These are phyloP conservation scores for Tetrahymena thermophila DNA, from an alignment of 73 alveolate genomes.

Conservation along the genomic window DNA sequence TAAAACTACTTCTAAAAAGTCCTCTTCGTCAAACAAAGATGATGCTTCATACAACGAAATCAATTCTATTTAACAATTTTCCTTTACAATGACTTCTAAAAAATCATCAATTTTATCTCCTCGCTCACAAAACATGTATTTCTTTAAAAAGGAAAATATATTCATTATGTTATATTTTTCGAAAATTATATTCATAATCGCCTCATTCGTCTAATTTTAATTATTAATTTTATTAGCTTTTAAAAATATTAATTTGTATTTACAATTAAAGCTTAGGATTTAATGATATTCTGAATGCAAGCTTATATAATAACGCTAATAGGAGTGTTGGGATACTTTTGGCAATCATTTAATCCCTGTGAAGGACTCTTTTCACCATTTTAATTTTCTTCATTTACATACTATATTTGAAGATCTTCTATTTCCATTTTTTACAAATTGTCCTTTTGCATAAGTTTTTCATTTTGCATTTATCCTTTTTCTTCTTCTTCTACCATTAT, in stretches of 20 bases:
- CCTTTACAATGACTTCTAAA: not conserved
- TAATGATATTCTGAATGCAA: not conserved
- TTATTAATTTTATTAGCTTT: not conserved
- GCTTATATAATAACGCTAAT: not conserved
- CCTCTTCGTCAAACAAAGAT: not conserved
- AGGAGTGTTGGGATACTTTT: not conserved
- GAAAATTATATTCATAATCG: not conserved
- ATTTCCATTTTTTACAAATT: not conserved
- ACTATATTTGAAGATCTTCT: not conserved
- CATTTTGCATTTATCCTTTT: not conserved
- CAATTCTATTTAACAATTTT: not conserved
- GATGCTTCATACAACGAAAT: not conserved
- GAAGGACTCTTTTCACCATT: not conserved
- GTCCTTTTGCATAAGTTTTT: not conserved
- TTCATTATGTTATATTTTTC: not conserved
- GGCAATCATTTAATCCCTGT: not conserved
- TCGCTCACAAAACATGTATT: not conserved
- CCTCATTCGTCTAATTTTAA: not conserved
- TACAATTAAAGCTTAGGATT: not conserved
- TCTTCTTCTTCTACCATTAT: not conserved
- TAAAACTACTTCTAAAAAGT: not conserved
- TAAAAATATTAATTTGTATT: not conserved
- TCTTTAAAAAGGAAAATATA: not conserved
- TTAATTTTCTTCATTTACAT: not conserved
- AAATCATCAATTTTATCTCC: not conserved